Conservation (phyloP, 805 yeast genomes). For the Yueomyces sinensis region DNA sequence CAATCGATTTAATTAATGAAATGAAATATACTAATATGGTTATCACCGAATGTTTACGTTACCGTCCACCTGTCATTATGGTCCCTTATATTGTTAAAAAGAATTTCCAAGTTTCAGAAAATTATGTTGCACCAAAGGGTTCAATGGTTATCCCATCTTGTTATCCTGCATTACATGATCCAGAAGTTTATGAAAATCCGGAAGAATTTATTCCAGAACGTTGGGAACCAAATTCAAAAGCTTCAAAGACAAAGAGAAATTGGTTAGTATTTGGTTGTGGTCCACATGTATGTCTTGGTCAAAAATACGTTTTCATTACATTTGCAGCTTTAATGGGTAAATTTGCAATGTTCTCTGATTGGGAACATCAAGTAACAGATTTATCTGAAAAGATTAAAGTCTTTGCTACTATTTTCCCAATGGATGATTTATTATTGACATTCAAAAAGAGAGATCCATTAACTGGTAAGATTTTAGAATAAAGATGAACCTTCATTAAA, state of each 20-base stretch:
- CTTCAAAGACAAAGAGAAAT: conserved; percentile 66
- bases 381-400: conserved; percentile 86
- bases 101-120: conserved; percentile 67
- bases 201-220: conserved; percentile 93
- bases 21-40: conserved; percentile 87
- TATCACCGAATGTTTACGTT: conserved; percentile 83
- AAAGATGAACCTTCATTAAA: too few relatives aligned
- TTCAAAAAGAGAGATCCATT: conserved; percentile 53
- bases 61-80: conserved; percentile 96
- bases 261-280: conserved; percentile 98
- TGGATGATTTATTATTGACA: conserved; percentile 78
- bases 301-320: conserved; percentile 81
- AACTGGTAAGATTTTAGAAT: conserved; percentile 20
- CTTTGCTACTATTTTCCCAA: conserved; percentile 96
- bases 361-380: conserved; percentile 72
- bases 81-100: conserved; percentile 92
- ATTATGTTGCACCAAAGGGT: conserved; percentile 90
- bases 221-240: conserved; percentile 73
- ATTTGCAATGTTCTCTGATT: conserved; percentile 67
- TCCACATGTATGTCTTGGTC: conserved; percentile 92
- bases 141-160: conserved; percentile 93
- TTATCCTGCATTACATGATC: conserved; percentile 94
- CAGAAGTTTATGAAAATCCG: conserved; percentile 90
- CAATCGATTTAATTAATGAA: conserved; percentile 62
- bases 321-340: conserved; percentile 88